Base-by-base conservation (phyloP, 148 eudicot genomes). In the Vaccinium corymbosum region DNA sequence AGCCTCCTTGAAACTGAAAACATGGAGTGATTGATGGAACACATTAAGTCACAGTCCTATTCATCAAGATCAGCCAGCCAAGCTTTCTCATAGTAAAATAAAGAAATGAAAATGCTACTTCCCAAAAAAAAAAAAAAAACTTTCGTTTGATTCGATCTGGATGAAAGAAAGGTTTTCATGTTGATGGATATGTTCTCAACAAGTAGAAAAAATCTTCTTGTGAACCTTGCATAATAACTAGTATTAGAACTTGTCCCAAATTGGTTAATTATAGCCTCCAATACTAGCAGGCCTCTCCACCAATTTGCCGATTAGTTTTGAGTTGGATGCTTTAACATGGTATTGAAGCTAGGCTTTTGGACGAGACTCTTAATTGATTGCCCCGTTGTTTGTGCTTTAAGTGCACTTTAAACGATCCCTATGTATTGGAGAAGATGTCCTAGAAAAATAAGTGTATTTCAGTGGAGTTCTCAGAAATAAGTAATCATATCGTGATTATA, bases 1-100 rank as follows among this genome's bases (percentile, higher is more conserved):
- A 75, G 96, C 98, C 82, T 95, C 93, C 90, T 90, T 95, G 86
- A 95, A 91, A 90, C 99, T 97, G 94, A 68, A 87, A 87, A 84
- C 22, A 16, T 50, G 82, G 38, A 76, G 80, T 76, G 74, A 89
- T 66, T 38, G 22, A 52, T 46, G 78, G 27, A 52, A 73, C 53
- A 59, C 53, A 70, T 55, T 52, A 82, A 68, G 71, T n/a, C 49
- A 62, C 7, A 42, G 19, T n/a, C 38, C 11, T 81, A 62, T 46
- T 64, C 83, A n/a, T 27, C 22, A 6, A 61, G 42, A 80, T 72
- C 19, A 7, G 81, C 11, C 19, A 7, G 81, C 11, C 42, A 29
- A 79, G 55, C 51, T 46, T 51, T 76, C 38, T 13, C 16, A 49
- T 14, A 52, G 66, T 35, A 35, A 55, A 55, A 56, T 3, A 56